Base-by-base conservation (phyloP, 2,329 filamentous ascomycete genomes). In the Chaetomiaceae sp. region DNA sequence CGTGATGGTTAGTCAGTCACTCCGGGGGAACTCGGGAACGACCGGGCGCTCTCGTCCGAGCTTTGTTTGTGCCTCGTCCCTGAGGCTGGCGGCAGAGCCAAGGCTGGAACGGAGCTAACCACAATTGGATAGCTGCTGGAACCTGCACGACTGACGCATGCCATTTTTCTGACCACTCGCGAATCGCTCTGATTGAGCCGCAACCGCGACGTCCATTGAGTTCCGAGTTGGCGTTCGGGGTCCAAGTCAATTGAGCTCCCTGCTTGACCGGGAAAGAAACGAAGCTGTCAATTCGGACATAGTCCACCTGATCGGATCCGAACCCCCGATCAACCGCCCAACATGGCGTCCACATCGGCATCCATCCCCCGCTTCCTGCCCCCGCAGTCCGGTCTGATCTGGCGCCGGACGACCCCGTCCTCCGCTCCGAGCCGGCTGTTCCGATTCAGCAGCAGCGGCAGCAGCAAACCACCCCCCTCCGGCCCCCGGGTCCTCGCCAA, bases 401-500 rank as follows among this genome's bases (percentile, higher is more conserved):
- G 82, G 81, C 75, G 75, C 37, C 63, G 65, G 46, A 58, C 63
- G 6, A 61, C 65, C 47, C 57, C 65, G 22, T 49, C 64, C 23
- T 62, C 63, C 42, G 60, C 67, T n/a, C 22, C 51, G n/a, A 19
- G 43, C 58, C 45, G 42, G 47, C 14, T 56, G 47, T 22, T 50
- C 42, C 40, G 58, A 19, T 50, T 56, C 38, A 53, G 48, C 45
- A 48, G 19, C 37, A 36, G 29, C 40, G 53, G 43, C 42, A 33
- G 27, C 53, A 36, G 37, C 47, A 55, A 59, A 64, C 54, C 25
- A 47, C 25, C 38, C 2, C 22, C 43, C 7, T 27, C 42, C 72
- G 86, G 65, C 81, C 82, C 33, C 79, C 85, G 47, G 57, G 80
- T 90, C 5, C 84, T 99, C 60, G 89, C 89, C 64, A 90, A 96